Evolutionary conservation across 805 yeast species (phyloP), one percentile per base, ranked within the genome.

Genomic region (Kodamaea neixiangensis): DNA sequence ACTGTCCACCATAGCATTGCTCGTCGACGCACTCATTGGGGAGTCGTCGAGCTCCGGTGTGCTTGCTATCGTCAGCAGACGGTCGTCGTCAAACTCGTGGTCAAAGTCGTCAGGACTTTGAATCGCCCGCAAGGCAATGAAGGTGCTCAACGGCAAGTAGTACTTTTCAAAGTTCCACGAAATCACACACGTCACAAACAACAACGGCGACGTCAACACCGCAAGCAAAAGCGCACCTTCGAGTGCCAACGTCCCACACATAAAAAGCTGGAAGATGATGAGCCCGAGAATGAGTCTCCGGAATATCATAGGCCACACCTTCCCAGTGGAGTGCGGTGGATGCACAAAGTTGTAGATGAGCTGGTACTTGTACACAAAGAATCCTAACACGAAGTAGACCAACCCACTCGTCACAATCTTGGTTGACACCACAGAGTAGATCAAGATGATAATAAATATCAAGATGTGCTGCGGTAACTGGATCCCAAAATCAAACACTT

Each of bases 321-420:
- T 81, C 4, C 87, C 87, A 0, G 87, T 82, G 11, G 85, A 80
- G 62, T 82, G 86, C 19, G 81, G 84, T 0, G 85, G 83, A 57
- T 82, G 87, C 20, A 82, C 85, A 71, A 76, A 78, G 51, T 82
- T 77, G 63, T 81, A 82, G 14, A 81, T 76, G 54, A 82, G 67
- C 67, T 82, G 87, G 58, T 82, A 82, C 64, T 82, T 82, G 65
- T 81, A 82, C 11, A 80, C 83, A 58, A 79, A 82, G 58, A 75
- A 81, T 0, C 86, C 87, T 31, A 82, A 59, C 9, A 74, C 63
- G 54, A 82, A 82, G 58, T 82, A 82, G 11, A 75, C 79, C 43
- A 82, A 67, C 3, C 87, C 86, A 51, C 83, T 77, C n/a, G 77
- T 65, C 19, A 82, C 75, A 46, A 82, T 80, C 59, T 82, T 82